Evolutionary conservation across 139 green algal genomes (phyloP).

Genomic region (Gonium pectorale): DNA sequence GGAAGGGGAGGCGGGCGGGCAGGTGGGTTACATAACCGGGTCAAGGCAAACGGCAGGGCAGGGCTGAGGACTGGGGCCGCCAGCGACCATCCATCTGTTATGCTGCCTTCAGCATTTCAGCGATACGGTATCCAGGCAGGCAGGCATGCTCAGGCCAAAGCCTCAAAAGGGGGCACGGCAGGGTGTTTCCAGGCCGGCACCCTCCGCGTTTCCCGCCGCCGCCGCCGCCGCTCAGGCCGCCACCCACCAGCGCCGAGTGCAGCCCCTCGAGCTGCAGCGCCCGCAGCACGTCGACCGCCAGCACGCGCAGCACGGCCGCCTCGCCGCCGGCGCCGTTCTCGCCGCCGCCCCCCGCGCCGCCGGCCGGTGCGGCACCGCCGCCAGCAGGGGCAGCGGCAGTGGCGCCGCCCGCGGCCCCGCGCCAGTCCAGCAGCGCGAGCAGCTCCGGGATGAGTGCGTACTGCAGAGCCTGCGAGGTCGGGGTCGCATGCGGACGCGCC

Average conservation of each 20-base stretch:
- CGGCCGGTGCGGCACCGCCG: neutral
- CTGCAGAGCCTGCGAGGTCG: conserved; percentile 46
- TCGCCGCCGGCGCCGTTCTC: conserved; percentile 48
- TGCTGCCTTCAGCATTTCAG: too few species aligned
- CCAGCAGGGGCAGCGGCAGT: neutral
- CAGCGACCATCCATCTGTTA: too few species aligned
- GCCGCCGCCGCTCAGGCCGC: too few species aligned
- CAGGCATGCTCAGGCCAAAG: too few species aligned
- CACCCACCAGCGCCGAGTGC: conserved; percentile 44
- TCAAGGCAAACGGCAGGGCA: too few species aligned
- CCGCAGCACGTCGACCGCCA: conserved; percentile 87
- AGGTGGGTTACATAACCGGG: too few species aligned
- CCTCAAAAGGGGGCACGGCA: too few species aligned
- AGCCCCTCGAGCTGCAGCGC: conserved; percentile 70
- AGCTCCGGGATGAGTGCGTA: conserved; percentile 55
- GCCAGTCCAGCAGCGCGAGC: conserved; percentile 84
- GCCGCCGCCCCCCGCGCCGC: conserved; percentile 41
- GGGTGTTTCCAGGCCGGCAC: too few species aligned
- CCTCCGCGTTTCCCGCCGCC: neutral
- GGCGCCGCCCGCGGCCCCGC: neutral
- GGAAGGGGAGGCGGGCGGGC: neutral
- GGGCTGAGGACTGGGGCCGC: neutral
- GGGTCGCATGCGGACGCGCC: too few species aligned
- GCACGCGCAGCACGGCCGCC: conserved; percentile 73
- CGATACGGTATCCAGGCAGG: too few species aligned